These are phyloP conservation scores for Xanthoceras sorbifolium DNA, from an alignment of 345 rosid genomes.

Conservation along the genomic window DNA sequence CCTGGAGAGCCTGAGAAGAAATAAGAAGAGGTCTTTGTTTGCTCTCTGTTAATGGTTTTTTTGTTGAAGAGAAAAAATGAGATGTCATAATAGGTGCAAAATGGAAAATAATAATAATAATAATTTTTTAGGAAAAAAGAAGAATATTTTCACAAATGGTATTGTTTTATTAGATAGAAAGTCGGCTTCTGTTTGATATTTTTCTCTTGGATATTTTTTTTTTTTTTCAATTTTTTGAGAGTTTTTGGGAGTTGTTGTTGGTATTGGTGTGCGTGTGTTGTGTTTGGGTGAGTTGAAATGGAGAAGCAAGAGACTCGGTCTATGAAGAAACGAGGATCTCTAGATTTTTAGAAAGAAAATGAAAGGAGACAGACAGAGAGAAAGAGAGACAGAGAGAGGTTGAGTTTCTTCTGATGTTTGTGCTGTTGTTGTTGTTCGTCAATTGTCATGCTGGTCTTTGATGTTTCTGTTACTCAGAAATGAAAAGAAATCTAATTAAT, in stretches of 20 bases:
- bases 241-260: too few relatives aligned
- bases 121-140: neutral
- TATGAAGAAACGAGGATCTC: constrained; percentile 35
- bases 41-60: constrained; percentile 22
- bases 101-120: neutral
- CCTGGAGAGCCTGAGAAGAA: constrained; percentile 40
- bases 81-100: constrained; percentile 24
- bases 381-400: neutral
- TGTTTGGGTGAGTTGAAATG: constrained; percentile 26
- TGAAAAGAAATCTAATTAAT: neutral
- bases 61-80: constrained; percentile 21
- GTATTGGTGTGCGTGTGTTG: neutral
- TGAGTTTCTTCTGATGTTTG: too few relatives aligned
- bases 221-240: neutral
- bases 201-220: neutral
- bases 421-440: neutral
- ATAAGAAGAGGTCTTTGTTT: constrained; percentile 11
- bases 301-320: constrained; percentile 50
- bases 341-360: constrained; percentile 38
- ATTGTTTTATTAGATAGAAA: constrained; percentile 4
- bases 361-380: neutral
- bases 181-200: constrained; percentile 6
- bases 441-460: neutral
- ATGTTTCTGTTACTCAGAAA: neutral
- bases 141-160: constrained; percentile 11